Percentiles rank a stretch among this genome's conserved stretches.
Evolutionary conservation across 768 basidiomycete genomes (phyloP).

Genomic region (Lactarius pseudohatsudake): DNA sequence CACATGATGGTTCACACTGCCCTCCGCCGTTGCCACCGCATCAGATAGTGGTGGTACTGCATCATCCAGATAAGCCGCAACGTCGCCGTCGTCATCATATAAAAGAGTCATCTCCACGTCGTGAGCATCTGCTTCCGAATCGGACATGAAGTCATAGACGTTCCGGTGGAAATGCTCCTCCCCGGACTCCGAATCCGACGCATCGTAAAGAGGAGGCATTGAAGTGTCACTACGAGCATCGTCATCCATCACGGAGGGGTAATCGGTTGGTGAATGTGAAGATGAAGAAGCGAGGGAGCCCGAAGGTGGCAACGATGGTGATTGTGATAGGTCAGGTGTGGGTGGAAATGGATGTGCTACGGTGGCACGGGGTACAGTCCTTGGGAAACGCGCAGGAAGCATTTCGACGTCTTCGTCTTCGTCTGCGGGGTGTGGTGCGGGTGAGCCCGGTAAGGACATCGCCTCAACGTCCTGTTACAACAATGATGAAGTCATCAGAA

Average conservation of each 20-base stretch:
- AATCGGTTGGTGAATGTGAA: not conserved
- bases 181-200: conserved; percentile 26
- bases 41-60: not conserved
- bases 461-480: not conserved
- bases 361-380: not conserved
- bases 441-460: not conserved
- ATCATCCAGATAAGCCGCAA: not conserved
- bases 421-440: not conserved
- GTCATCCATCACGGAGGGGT: conserved; percentile 3
- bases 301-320: conserved; percentile 4
- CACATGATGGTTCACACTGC: conserved; percentile 8
- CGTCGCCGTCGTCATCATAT: conserved; percentile 17
- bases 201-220: conserved; percentile 23
- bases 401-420: conserved; percentile 21
- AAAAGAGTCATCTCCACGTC: conserved; percentile 29
- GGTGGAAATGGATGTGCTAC: not conserved
- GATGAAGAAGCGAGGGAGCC: conserved; percentile 4
- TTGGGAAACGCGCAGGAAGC: not conserved
- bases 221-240: conserved; percentile 24
- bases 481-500: conserved; percentile 13
- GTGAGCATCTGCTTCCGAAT: conserved; percentile 26
- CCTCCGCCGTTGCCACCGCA: not conserved
- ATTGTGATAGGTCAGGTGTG: conserved; percentile 9
- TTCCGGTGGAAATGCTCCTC: conserved; percentile 6
- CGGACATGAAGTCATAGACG: conserved; percentile 21